Evolutionary conservation across 1,284 basidiomycete genomes (phyloP).

Genomic region (Athelia sp.): DNA sequence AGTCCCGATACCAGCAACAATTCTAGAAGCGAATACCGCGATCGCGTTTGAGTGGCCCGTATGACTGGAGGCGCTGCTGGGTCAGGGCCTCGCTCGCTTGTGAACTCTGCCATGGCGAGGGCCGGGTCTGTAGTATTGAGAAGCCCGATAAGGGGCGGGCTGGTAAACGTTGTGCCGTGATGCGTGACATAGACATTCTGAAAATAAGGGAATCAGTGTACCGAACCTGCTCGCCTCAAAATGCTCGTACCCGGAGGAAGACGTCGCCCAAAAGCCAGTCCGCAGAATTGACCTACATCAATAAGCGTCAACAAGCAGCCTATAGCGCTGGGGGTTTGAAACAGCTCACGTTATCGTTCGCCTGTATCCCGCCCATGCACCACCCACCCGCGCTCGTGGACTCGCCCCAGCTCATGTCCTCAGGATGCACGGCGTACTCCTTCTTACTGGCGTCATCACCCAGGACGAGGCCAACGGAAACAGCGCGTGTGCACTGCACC

Average conservation of each 20-base stretch:
- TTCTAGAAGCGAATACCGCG: background rate
- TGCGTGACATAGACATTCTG: constrained; percentile 55
- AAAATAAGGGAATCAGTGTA: background rate
- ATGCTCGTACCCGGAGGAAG: constrained; percentile 47
- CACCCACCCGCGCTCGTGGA: constrained; percentile 35
- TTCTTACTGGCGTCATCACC: constrained; percentile 30
- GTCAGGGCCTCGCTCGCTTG: constrained; percentile 39
- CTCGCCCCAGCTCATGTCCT: constrained; percentile 47
- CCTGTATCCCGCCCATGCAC: constrained; percentile 57
- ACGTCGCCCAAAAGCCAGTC: constrained; percentile 60
- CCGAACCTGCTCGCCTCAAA: background rate
- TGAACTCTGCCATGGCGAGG: constrained; percentile 35
- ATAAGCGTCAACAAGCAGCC: constrained; percentile 5
- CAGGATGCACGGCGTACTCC: constrained; percentile 46
- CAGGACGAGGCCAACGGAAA: constrained; percentile 41
- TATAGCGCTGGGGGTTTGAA: background rate
- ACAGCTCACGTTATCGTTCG: constrained; percentile 41
- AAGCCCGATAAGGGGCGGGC: constrained; percentile 44
- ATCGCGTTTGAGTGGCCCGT: background rate
- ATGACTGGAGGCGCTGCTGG: constrained; percentile 17
- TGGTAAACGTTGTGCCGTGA: constrained; percentile 33
- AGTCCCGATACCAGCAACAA: constrained; percentile 6
- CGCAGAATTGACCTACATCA: constrained; percentile 44
- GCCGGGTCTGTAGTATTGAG: constrained; percentile 39
- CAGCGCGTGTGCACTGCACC: constrained; percentile 43